Evolutionary conservation across 129 eudicot genomes (phyloP), one percentile per base, ranked within the genome.

Genomic region (Logfia minima): DNA sequence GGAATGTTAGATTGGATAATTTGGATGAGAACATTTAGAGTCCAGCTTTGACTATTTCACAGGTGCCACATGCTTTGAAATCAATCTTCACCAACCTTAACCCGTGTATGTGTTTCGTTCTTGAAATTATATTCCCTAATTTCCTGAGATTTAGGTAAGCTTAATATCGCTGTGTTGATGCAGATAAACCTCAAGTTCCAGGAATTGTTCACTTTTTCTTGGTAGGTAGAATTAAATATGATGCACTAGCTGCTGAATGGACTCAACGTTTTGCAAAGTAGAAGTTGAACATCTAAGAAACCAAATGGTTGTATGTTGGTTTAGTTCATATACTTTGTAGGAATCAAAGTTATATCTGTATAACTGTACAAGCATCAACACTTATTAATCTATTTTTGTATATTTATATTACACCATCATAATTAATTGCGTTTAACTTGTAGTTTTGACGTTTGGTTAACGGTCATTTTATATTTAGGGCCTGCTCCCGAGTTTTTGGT

Each of bases 11-110:
- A 72, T 82, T 95, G 89, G 94, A 89, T 73, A 95, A 89, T 37
- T 81, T 95, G 74, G 91, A 80, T 11, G 84, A 89, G 75, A 96
- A 95, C 62, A 84, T 86, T 51, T 95, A 97, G 99, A 95, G 99
- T 61, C 99, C 97, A 0, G 96, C 99, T 58, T 83, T 86, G 39
- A 95, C 99, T 32, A 95, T 95, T 85, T 95, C 94, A 34, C 89
- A 88, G 80, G 89, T 95, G 55, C 83, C 91, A 55, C 88, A 88
- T 66, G 93, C 94, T 23, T 84, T 95, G 53, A 83, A 89, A 83
- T 89, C 96, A 28, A 86, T 91, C 74, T 88, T 95, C 77, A 84
- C 90, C 77, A 95, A 78, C 82, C 99, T 97, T 61, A 90, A 91
- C 67, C 85, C 94, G 4, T 87, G 99, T 95, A 85, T 68, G 99